A percentile compares a stretch with the other conserved stretches of the same genome.
Evolutionary conservation across 495 filamentous ascomycete species (phyloP).

Genomic region (Hyaloscypha bicolor): DNA sequence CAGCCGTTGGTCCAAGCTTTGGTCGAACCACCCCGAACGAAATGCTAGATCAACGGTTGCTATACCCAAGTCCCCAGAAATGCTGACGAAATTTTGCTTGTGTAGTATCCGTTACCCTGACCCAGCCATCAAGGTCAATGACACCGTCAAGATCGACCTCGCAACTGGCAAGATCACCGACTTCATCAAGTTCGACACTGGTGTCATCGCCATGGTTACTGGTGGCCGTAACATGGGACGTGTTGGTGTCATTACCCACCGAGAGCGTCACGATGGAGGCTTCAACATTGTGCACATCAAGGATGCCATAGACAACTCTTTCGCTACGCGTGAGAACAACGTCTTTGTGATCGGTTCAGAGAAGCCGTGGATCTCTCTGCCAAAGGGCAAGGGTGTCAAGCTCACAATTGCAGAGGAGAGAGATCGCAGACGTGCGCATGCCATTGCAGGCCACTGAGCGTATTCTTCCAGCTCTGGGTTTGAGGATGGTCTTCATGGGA

Average conservation of each 20-base stretch:
- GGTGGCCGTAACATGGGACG: conserved; percentile 99
- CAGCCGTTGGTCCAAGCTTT: conserved; percentile 99
- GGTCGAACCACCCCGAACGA: conserved; percentile 61
- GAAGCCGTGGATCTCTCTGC: conserved; percentile 98
- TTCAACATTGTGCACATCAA: conserved; percentile 99
- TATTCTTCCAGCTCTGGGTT: conserved; percentile 26
- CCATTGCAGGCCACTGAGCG: conserved; percentile 56
- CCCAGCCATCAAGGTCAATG: conserved; percentile 97
- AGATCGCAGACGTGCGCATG: conserved; percentile 85
- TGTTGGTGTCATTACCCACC: conserved; percentile 99
- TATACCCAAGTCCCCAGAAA: conserved; percentile 29
- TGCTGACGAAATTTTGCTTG: conserved; percentile 30
- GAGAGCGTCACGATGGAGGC: conserved; percentile 98
- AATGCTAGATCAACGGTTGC: conserved; percentile 43
- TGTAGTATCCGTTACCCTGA: conserved; percentile 97
- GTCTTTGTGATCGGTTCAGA: conserved; percentile 97
- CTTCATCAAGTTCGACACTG: conserved; percentile 96
- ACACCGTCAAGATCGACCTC: conserved; percentile 98
- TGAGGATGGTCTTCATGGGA: conserved; percentile 21
- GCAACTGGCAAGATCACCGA: conserved; percentile 95
- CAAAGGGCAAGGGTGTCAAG: conserved; percentile 99
- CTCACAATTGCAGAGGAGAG: conserved; percentile 97
- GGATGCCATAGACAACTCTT: conserved; percentile 99
- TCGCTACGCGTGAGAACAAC: conserved; percentile 98
- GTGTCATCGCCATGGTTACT: conserved; percentile 94